Base-by-base conservation (phyloP, 805 yeast genomes). In the Kodamaea restingae region DNA sequence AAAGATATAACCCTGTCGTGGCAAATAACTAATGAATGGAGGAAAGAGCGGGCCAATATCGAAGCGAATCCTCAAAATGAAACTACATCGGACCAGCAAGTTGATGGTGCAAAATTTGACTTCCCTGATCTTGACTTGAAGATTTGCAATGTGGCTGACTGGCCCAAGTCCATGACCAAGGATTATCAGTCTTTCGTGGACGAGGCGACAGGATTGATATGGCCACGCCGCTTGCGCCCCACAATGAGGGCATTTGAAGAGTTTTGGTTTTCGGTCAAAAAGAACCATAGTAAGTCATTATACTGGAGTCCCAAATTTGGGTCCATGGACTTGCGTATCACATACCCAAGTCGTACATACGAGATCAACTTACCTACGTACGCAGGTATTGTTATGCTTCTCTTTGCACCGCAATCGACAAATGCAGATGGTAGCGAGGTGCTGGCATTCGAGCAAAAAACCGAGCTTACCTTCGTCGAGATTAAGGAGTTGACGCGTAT, bases 241-340 rank as follows among this genome's bases (percentile, higher is more conserved):
- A 61, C 69, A 2, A 62, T 68, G 34, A 46, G 48, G 30, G 56
- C 58, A 17, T 68, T 69, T 46, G 71, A 68, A 43, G 68, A 65
- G 39, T 68, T 52, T 45, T 69, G 74, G 74, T 48, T 50, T 34
- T 48, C 60, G 9, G 67, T 61, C 5, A 64, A 65, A 44, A 59
- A 61, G 37, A 67, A 69, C 44, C 66, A 63, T 35, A 68, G 63
- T 43, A 68, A 68, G 45, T 56, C 70, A 4, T 52, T 69, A 36
- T 66, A 52, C 40, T 93, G 97, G 97, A 81, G 88, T 26, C 86
- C 90, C 17, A 80, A 80, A 47, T 76, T 86, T 52, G 95, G 96
- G 4, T 78, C 86, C 4, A 81, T 87, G 42, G 97, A 90, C 51
- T 69, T 91, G 39, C 70, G 84, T 37, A 80, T 84, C 49, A 71